Evolutionary conservation across 1,284 basidiomycete species (phyloP), one percentile per base, ranked within the genome.

Genomic region (Austroboletus novae-zelandiae): DNA sequence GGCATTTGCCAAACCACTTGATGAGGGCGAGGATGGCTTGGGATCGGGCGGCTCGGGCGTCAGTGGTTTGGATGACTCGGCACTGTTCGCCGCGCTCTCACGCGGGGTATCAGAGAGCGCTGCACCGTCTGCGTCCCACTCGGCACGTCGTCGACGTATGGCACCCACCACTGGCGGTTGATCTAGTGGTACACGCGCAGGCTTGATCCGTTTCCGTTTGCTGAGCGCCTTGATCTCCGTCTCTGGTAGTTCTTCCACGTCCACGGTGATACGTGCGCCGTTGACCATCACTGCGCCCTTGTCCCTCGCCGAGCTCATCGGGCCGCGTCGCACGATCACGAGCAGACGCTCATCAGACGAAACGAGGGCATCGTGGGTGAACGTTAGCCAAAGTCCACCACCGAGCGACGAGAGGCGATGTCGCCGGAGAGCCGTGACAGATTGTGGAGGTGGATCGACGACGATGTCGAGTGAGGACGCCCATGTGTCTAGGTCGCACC

Each of bases 401-500:
- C 95, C 96, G 37, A 88, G 86, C 10, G 81, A 77, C 1, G 93
- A 94, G 10, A 99, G 76, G 17, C 88, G 81, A 69, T 99, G 96
- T 31, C 97, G 80, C 10, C 89, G 83, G 17, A 99, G 77, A 53
- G 90, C 94, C 1, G 87, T 84, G 35, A 96, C 86, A 5, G 81
- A 78, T 57, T 88, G 85, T 17, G 95, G 96, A 3, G 96, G 94
- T 1, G 97, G 97, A 67, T 98, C 94, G 43, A 98, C 84, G 15
- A 97, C 87, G 42, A 99, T 84, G 59, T 97, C 91, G 50, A 99
- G 72, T 10, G 86, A 91, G 4, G 77, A 75, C 1, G 89, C 84
- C 97, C 97, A 99, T 0, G 85, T 87, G 62, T 98, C 93, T 47
- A 93, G 74, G 65, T 99, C 96, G 69, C 96, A 98, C 34, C 97